phyloP scores from a whole-genome alignment of 257 asterid genomes.

The Gardenia jasminoides region DNA sequence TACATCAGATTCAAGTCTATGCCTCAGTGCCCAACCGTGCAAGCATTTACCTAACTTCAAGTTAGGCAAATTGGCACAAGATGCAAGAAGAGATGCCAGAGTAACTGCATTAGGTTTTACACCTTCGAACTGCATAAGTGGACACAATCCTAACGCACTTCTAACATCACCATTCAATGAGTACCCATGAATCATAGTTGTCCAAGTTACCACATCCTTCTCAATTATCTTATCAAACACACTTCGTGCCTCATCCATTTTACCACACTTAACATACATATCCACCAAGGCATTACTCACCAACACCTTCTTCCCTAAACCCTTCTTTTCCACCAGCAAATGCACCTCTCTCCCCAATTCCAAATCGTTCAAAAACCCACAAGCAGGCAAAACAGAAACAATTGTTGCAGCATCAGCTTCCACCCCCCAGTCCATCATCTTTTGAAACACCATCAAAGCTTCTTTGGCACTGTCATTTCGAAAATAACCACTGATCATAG shows the following conservation, averaged over 20 bases:
- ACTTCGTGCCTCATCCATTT: conserved; percentile 55
- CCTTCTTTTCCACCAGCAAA: conserved; percentile 44
- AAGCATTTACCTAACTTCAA: conserved; percentile 78
- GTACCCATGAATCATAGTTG: conserved; percentile 76
- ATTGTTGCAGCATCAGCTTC: conserved; percentile 72
- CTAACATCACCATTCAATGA: conserved; percentile 38
- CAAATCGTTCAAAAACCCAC: conserved; percentile 62
- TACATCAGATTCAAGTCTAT: conserved; percentile 57
- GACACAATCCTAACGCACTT: conserved; percentile 54
- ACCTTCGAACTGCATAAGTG: conserved; percentile 72
- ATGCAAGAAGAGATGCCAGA: conserved; percentile 67
- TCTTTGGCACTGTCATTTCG: conserved; percentile 50
- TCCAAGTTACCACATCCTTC: conserved; percentile 87
- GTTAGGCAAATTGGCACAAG: conserved; percentile 50
- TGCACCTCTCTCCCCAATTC: conserved; percentile 63
- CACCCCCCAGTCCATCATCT: conserved; percentile 48
- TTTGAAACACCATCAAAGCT: conserved; percentile 52
- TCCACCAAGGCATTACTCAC: conserved; percentile 75
- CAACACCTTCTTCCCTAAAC: conserved; percentile 44
- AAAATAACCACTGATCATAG: conserved; percentile 81
- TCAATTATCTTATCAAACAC: conserved; percentile 58
- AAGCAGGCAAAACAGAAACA: conserved; percentile 80
- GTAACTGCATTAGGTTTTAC: conserved; percentile 83
- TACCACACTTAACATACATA: conserved; percentile 81
- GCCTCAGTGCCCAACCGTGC: conserved; percentile 88